Percentiles rank a stretch among this genome's conserved stretches.
Evolutionary conservation across 306 rosid species (phyloP).

Genomic region (Lathyrus sativus): DNA sequence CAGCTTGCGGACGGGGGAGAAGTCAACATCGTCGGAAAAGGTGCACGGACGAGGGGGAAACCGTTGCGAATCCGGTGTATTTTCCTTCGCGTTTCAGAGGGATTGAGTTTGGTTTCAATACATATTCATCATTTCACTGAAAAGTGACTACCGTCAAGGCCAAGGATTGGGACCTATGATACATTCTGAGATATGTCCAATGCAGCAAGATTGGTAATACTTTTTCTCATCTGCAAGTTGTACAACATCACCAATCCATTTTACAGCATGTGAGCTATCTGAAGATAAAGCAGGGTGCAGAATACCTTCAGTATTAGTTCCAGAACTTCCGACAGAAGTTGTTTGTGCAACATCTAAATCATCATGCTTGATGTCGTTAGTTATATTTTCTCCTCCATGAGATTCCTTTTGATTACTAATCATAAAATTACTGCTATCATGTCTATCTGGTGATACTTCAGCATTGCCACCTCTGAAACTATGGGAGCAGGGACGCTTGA

Average conservation of each 20-base stretch:
- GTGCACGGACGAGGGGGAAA: too few species aligned
- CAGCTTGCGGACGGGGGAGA: too few species aligned
- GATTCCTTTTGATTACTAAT: slow-evolving; percentile 42
- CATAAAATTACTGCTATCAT: slow-evolving; percentile 29
- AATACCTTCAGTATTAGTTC: slow-evolving; percentile 44
- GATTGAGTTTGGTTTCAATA: too few species aligned
- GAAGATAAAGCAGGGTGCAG: slow-evolving; percentile 49
- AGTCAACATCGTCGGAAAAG: too few species aligned
- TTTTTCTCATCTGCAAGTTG: slow-evolving; percentile 52
- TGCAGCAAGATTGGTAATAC: slow-evolving; percentile 64
- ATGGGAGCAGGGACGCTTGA: too few species aligned
- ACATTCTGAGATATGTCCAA: too few species aligned
- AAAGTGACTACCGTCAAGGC: too few species aligned
- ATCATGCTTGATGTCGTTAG: slow-evolving; percentile 51
- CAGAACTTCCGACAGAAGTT: slow-evolving; percentile 52
- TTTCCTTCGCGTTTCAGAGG: too few species aligned
- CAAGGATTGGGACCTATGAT: too few species aligned
- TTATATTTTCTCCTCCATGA: slow-evolving; percentile 50
- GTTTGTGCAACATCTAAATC: slow-evolving; percentile 50
- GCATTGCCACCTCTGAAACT: too few species aligned
- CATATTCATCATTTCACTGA: too few species aligned
- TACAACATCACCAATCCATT: slow-evolving; percentile 72
- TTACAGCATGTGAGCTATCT: slow-evolving; percentile 54
- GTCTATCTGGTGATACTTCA: slow-evolving; percentile 48
- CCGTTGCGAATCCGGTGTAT: too few species aligned